Evolutionary conservation across 2,329 filamentous ascomycete genomes (phyloP), one percentile per base, ranked within the genome.

Genomic region (Penicillium janthinellum): DNA sequence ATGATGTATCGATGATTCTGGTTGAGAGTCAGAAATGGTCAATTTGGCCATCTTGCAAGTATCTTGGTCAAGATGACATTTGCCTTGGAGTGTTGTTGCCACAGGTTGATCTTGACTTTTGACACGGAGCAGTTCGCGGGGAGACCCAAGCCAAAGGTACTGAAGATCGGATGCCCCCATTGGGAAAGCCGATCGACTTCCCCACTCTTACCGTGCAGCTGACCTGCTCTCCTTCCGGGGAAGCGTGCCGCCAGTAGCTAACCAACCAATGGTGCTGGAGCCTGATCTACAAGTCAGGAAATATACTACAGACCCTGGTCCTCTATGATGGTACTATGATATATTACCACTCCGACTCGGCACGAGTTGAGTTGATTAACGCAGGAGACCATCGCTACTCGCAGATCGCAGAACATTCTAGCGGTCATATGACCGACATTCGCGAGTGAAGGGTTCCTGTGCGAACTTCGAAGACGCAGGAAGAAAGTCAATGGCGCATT

Each of bases 101-200:
- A 49, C 45, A 35, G 12, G 31, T 20, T 17, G 25, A 44, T 50
- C 39, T 47, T 22, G 20, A 47, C 44, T 28, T 47, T 47, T 28
- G 44, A 47, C 44, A 28, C 44, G 44, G n/a, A 22, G 31, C 17
- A 49, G 17, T 37, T 35, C 20, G 45, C n/a, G 37, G 38, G 37
- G 50, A 22, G 28, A 8, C 28, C 28, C 28, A 42, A 7, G 31
- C 22, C 34, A 25, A 28, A 38, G 28, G 47, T 17, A 48, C 20
- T 28, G 54, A 34, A 56, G 63, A 63, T 63, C 63, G 63, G 63
- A 59, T 64, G 48, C 41, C 63, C 56, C 7, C 5, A 59, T 62
- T 59, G 55, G 63, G 63, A 5, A 65, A 65, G 59, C 63, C 63
- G 63, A 61, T 61, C 44, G 55, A 50, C 41, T 22, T 49, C 58